These are phyloP conservation scores for Agrocybe chaxingu DNA, from an alignment of 768 basidiomycete species.

Conservation along the genomic window DNA sequence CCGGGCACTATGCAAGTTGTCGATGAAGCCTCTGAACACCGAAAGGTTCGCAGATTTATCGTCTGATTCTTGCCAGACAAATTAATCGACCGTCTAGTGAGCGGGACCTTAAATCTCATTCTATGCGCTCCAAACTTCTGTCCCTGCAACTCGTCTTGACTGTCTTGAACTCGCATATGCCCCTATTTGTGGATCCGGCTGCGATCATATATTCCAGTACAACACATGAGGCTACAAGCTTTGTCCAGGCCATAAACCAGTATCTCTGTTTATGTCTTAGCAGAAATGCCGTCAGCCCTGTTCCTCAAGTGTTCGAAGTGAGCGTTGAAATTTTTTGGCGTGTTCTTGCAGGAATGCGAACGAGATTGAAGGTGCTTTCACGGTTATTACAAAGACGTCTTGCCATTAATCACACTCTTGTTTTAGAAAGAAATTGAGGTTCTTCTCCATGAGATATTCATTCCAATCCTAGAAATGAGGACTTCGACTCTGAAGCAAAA, in stretches of 20 bases:
- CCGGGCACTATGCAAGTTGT: conserved; percentile 93
- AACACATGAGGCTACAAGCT: conserved; percentile 81
- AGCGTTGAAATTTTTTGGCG: conserved; percentile 99
- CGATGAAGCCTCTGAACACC: conserved; percentile 93
- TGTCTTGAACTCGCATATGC: conserved; percentile 88
- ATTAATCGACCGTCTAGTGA: conserved; percentile 52
- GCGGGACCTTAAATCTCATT: conserved; percentile 92
- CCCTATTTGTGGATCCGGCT: conserved; percentile 80
- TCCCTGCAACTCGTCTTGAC: conserved; percentile 93
- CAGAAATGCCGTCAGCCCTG: conserved; percentile 92
- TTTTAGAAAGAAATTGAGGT: conserved; percentile 97
- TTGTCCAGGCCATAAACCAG: conserved; percentile 92
- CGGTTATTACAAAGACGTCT: background rate
- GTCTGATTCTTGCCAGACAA: background rate
- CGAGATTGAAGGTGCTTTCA: conserved; percentile 81
- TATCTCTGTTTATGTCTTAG: conserved; percentile 92
- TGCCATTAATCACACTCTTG: conserved; percentile 5
- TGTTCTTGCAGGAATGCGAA: conserved; percentile 89
- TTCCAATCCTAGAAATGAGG: conserved; percentile 97
- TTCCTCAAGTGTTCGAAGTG: conserved; percentile 95
- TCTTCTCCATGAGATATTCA: conserved; percentile 96
- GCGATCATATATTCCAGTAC: conserved; percentile 93
- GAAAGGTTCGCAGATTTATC: conserved; percentile 66
- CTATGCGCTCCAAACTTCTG: conserved; percentile 94
- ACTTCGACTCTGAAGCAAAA: conserved; percentile 96